Percentiles rank a stretch among this genome's conserved stretches.
phyloP scores from a whole-genome alignment of 2,329 filamentous ascomycete species.

The Alternaria infectoria region DNA sequence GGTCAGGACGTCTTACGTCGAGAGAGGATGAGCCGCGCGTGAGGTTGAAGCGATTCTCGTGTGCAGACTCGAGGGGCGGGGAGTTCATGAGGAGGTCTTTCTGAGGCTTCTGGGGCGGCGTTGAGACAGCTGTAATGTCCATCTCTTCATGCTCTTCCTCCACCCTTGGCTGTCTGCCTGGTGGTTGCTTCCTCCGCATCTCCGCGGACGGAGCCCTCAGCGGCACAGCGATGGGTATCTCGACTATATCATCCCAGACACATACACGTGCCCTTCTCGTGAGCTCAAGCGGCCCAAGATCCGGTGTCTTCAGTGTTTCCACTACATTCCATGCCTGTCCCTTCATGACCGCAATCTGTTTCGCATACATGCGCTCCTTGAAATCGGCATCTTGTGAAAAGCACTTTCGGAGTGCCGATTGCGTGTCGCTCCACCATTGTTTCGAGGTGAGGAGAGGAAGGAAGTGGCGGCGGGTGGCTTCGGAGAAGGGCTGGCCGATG shows the following conservation, averaged over 20 bases:
- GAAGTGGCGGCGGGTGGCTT: conserved; percentile 92
- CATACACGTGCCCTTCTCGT: conserved; percentile 89
- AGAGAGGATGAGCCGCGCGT: conserved; percentile 54
- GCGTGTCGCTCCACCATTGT: conserved; percentile 96
- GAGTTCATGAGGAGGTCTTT: conserved; percentile 73
- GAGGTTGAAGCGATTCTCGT: conserved; percentile 56
- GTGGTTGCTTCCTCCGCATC: conserved; percentile 70
- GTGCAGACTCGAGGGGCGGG: conserved; percentile 54
- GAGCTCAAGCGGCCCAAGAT: conserved; percentile 92
- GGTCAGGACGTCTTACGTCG: conserved; percentile 40
- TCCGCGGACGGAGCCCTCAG: conserved; percentile 86
- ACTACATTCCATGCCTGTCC: conserved; percentile 99
- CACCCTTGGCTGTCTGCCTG: conserved; percentile 26
- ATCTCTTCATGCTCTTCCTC: conserved; percentile 76
- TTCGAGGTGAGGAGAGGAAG: conserved; percentile 94
- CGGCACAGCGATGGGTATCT: conserved; percentile 92
- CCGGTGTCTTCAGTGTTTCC: conserved; percentile 89
- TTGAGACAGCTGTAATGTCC: conserved; percentile 78
- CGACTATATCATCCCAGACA: conserved; percentile 97
- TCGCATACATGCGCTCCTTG: conserved; percentile 98
- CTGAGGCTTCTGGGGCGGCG: conserved; percentile 57
- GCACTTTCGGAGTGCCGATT: conserved; percentile 80
- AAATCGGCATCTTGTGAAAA: conserved; percentile 95
- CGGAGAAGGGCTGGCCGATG: conserved; percentile 94
- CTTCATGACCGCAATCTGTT: conserved; percentile 98